phyloP scores from a whole-genome alignment of 345 rosid genomes.

The Lepidium sativum region DNA sequence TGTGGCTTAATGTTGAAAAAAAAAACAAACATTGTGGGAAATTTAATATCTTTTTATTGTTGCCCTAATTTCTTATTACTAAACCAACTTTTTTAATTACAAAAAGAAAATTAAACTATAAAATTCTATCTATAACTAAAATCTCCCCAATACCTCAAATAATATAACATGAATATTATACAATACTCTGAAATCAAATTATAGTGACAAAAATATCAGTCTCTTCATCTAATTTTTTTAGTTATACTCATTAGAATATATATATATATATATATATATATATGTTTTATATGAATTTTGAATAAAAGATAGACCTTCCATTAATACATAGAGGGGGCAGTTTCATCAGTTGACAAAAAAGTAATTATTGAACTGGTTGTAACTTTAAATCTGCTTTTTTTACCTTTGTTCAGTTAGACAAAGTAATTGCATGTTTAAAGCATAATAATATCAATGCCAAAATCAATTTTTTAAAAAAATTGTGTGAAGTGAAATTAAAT shows the following conservation, averaged over 20 bases:
- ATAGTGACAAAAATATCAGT: too few relatives aligned
- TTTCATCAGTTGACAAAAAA: background rate
- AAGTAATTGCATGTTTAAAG: conserved; percentile 19
- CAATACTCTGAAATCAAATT: too few relatives aligned
- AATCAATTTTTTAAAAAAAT: too few relatives aligned
- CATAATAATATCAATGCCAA: background rate
- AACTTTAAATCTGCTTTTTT: background rate
- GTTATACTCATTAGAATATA: too few relatives aligned
- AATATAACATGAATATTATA: too few relatives aligned
- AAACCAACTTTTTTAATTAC: too few relatives aligned
- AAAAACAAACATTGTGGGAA: conserved; percentile 16
- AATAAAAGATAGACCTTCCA: background rate
- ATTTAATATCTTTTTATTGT: conserved; percentile 24
- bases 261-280: background rate
- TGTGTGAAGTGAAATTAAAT: background rate
- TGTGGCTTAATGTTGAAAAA: too few relatives aligned
- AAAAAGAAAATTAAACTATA: too few relatives aligned
- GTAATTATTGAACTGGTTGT: background rate
- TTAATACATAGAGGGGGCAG: background rate
- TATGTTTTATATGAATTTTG: background rate
- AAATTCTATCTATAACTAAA: too few relatives aligned
- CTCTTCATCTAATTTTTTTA: too few relatives aligned
- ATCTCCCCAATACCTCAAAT: too few relatives aligned
- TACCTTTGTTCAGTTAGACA: background rate
- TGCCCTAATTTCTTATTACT: conserved; percentile 23